Conservation (phyloP, 495 filamentous ascomycete species). For the Symbiotaphrina buchneri region DNA sequence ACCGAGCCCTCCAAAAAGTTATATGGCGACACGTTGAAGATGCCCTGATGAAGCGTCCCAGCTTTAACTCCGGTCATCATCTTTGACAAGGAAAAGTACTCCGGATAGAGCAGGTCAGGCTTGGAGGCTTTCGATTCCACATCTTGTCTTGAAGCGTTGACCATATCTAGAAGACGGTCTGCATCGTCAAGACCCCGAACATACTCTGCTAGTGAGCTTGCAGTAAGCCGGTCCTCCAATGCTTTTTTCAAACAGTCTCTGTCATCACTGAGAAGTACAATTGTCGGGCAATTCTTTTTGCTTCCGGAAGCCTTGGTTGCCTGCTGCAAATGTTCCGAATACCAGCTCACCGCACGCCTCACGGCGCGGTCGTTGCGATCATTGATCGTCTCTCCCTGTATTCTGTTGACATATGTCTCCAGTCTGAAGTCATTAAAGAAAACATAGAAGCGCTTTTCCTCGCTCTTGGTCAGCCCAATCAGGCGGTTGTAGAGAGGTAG, state of each 20-base stretch:
- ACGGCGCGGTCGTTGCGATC: constrained; percentile 91
- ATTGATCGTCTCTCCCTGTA: constrained; percentile 71
- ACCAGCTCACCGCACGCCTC: constrained; percentile 72
- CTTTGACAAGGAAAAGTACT: constrained; percentile 72
- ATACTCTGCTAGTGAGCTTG: constrained; percentile 38
- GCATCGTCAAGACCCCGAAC: constrained; percentile 66
- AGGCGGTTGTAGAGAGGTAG: constrained; percentile 88
- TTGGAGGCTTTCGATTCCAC: constrained; percentile 36
- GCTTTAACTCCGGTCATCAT: constrained; percentile 81
- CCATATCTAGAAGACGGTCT: constrained; percentile 81
- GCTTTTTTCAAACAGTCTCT: constrained; percentile 69
- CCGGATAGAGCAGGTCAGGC: constrained; percentile 50
- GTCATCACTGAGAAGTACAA: constrained; percentile 90
- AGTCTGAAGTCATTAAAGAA: constrained; percentile 97
- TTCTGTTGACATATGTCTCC: constrained; percentile 66
- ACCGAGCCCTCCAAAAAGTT: constrained; percentile 91
- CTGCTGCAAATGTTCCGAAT: constrained; percentile 50
- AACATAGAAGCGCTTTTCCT: constrained; percentile 91
- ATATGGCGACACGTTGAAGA: constrained; percentile 90
- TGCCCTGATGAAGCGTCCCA: constrained; percentile 74
- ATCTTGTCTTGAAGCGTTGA: constrained; percentile 49
- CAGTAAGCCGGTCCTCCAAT: constrained; percentile 43
- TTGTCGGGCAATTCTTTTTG: constrained; percentile 39
- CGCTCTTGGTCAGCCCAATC: constrained; percentile 69
- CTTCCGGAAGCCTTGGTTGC: constrained; percentile 25